These are phyloP conservation scores for Harrya chromipes DNA, from an alignment of 768 basidiomycete species.

Conservation along the genomic window DNA sequence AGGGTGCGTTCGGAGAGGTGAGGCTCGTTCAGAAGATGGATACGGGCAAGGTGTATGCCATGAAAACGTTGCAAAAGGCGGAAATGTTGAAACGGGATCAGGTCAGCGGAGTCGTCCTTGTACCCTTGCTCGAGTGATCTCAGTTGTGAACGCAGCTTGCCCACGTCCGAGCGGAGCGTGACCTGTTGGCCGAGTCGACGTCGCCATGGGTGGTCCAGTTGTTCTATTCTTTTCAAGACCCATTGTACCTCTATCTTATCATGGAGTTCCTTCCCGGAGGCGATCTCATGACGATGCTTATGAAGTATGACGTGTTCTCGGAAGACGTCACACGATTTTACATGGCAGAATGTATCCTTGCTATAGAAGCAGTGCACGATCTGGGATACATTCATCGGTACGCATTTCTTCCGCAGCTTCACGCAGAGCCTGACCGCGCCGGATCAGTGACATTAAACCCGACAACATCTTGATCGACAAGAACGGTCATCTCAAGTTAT, in stretches of 20 bases:
- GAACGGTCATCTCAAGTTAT: slow-evolving; percentile 94
- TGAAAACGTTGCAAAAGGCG: slow-evolving; percentile 97
- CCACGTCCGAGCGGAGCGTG: slow-evolving; percentile 95
- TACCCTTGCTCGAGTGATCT: not conserved
- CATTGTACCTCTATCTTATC: slow-evolving; percentile 92
- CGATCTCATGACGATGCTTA: slow-evolving; percentile 99
- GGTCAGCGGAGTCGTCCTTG: slow-evolving; percentile 43
- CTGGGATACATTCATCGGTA: slow-evolving; percentile 99
- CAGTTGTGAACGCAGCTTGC: slow-evolving; percentile 61
- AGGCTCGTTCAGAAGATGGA: slow-evolving; percentile 92
- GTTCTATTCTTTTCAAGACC: slow-evolving; percentile 98
- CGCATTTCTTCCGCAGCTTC: slow-evolving; percentile 22
- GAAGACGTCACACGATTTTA: slow-evolving; percentile 99
- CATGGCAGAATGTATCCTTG: slow-evolving; percentile 97
- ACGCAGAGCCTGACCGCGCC: not conserved
- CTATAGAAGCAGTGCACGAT: slow-evolving; percentile 97
- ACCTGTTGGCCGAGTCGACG: slow-evolving; percentile 94
- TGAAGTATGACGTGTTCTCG: slow-evolving; percentile 99
- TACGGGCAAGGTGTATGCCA: slow-evolving; percentile 97
- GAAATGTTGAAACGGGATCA: slow-evolving; percentile 99
- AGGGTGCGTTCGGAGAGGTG: slow-evolving; percentile 98
- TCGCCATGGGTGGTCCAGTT: slow-evolving; percentile 97
- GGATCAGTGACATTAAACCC: slow-evolving; percentile 91
- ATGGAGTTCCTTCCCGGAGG: slow-evolving; percentile 93
- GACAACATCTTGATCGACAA: slow-evolving; percentile 99